These are phyloP conservation scores for Entomortierella lignicola DNA, from an alignment of 192 early-diverging fungal genomes.

Conservation along the genomic window DNA sequence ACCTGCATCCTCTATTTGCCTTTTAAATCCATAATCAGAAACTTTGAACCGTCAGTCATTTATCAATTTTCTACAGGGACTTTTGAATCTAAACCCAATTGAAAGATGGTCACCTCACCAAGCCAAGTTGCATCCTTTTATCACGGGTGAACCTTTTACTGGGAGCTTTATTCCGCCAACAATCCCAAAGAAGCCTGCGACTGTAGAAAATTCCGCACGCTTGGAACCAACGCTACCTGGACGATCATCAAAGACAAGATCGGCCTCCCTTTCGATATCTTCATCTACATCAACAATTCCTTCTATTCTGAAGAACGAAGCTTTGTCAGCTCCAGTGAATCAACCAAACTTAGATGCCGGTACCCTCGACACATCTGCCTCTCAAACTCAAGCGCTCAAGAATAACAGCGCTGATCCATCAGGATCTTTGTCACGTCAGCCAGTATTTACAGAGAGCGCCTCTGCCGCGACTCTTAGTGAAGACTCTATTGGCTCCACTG, in stretches of 20 bases:
- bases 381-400: conserved; percentile 3
- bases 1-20: neutral
- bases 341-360: neutral
- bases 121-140: conserved; percentile 94
- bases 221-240: conserved; percentile 46
- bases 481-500: neutral
- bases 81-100: conserved; percentile 91
- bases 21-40: conserved; percentile 59
- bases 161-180: conserved; percentile 77
- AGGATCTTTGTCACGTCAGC: neutral
- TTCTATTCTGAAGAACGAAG: neutral
- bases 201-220: conserved; percentile 36
- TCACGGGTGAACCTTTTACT: conserved; percentile 85
- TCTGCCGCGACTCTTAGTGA: conserved; percentile 20
- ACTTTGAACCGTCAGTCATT: conserved; percentile 79
- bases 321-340: neutral
- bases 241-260: conserved; percentile 10
- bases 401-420: neutral
- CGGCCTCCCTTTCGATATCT: conserved; percentile 20
- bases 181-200: conserved; percentile 47
- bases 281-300: conserved; percentile 12
- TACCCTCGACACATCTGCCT: neutral
- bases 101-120: conserved; percentile 97
- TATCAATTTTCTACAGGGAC: conserved; percentile 91
- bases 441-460: neutral